phyloP scores from a whole-genome alignment of 1,284 basidiomycete species.

The Wallemia mellicola region DNA sequence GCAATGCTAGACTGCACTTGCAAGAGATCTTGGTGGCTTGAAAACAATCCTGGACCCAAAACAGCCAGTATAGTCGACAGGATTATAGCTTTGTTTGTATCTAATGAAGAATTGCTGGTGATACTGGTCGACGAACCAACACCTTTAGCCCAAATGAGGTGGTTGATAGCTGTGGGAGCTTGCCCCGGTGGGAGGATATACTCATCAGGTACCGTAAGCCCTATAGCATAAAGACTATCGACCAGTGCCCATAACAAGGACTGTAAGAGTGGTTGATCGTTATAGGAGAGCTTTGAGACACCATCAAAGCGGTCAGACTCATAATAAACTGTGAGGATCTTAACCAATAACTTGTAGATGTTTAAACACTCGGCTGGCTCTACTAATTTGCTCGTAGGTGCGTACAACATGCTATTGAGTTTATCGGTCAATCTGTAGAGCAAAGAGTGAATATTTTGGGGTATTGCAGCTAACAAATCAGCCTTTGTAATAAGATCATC shows the following conservation, averaged over 20 bases:
- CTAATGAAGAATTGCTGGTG: neutral
- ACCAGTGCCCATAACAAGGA: too few relatives aligned
- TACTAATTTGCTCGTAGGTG: neutral
- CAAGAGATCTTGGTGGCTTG: too few relatives aligned
- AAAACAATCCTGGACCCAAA: neutral
- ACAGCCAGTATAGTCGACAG: neutral
- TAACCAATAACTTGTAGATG: neutral
- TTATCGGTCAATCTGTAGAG: neutral
- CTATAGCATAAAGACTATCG: too few relatives aligned
- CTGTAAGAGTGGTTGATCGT: too few relatives aligned
- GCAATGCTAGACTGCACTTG: neutral
- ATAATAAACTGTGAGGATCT: neutral
- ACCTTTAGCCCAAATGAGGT: neutral
- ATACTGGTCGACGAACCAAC: neutral
- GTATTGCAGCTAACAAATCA: too few relatives aligned
- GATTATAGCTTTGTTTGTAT: neutral
- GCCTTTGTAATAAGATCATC: neutral
- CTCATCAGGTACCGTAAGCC: too few relatives aligned
- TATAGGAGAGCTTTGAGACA: too few relatives aligned
- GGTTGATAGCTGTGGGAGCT: too few relatives aligned
- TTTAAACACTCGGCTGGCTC: neutral
- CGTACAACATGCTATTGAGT: neutral
- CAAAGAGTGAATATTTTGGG: neutral
- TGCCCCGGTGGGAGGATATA: too few relatives aligned
- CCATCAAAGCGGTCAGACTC: neutral